phyloP scores from a whole-genome alignment of 352 stramenopile species.

The Pythium guiyangense region DNA sequence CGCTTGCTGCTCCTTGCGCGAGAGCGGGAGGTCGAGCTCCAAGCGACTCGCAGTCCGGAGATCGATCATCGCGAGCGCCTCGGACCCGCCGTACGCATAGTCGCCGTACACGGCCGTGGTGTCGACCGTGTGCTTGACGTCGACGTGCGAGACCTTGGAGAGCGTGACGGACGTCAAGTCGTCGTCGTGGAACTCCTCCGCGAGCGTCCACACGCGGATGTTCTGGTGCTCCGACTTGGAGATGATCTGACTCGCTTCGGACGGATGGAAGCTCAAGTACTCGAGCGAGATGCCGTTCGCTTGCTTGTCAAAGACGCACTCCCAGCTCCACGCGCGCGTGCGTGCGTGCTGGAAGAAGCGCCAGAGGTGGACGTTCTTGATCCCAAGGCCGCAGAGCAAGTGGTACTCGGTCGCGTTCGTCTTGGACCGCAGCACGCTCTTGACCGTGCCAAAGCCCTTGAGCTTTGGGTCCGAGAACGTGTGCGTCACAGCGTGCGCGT shows the following conservation, averaged over 20 bases:
- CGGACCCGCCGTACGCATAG: constrained; percentile 66
- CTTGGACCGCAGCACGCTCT: constrained; percentile 42
- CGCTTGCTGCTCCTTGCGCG: constrained; percentile 58
- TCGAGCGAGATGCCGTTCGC: constrained; percentile 85
- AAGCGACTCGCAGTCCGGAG: constrained; percentile 48
- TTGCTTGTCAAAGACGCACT: constrained; percentile 85
- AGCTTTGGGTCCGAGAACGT: constrained; percentile 81
- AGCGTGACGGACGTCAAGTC: constrained; percentile 31
- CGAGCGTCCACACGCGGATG: constrained; percentile 77
- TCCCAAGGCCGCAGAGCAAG: constrained; percentile 75
- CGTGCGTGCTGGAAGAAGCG: constrained; percentile 56
- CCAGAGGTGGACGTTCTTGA: constrained; percentile 87
- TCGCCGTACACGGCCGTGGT: constrained; percentile 61
- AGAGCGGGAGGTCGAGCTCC: constrained; percentile 70
- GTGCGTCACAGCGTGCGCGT: constrained; percentile 50
- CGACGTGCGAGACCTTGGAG: constrained; percentile 61
- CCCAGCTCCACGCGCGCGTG: constrained; percentile 53
- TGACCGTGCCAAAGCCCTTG: constrained; percentile 78
- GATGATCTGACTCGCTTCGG: too few species aligned
- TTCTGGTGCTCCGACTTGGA: constrained; percentile 87
- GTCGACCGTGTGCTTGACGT: constrained; percentile 75
- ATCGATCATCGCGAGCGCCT: constrained; percentile 65
- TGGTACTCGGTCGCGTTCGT: constrained; percentile 63
- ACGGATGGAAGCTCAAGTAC: constrained; percentile 68
- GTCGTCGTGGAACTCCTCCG: constrained; percentile 40